These are phyloP conservation scores for Annulohypoxylon truncatum DNA, from an alignment of 2,329 filamentous ascomycete genomes.

Conservation along the genomic window DNA sequence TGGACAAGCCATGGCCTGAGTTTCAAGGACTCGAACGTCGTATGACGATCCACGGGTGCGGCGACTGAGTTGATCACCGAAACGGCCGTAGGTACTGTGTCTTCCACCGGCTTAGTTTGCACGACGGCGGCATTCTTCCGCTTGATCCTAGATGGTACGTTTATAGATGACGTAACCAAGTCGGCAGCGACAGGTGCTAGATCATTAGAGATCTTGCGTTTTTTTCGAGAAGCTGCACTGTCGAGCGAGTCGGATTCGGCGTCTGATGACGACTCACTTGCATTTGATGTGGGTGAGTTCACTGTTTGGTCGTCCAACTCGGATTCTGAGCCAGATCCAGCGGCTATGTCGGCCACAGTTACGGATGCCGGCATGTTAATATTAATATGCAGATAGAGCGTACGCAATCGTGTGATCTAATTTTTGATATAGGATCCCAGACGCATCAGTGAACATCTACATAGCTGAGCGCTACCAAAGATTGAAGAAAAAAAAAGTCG, in stretches of 20 bases:
- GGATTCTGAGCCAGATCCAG: conserved; percentile 43
- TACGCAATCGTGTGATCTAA: conserved; percentile 12
- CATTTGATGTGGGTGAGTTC: conserved; percentile 39
- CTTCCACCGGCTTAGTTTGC: conserved; percentile 33
- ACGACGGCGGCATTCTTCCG: conserved; percentile 47
- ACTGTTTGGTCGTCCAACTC: conserved; percentile 43
- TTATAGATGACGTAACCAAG: conserved; percentile 57
- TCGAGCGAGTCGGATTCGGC: conserved; percentile 62
- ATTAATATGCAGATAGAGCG: conserved; percentile 21
- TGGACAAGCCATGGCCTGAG: conserved; percentile 89
- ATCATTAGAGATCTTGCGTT: conserved; percentile 46
- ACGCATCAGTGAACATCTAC: conserved; percentile 19
- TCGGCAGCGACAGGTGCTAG: conserved; percentile 51
- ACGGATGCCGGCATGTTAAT: conserved; percentile 37
- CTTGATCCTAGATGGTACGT: conserved; percentile 66
- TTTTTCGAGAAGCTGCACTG: conserved; percentile 53
- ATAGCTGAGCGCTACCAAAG: conserved; percentile 23
- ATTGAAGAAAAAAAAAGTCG: conserved; percentile 23
- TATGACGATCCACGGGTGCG: conserved; percentile 62
- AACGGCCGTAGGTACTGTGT: conserved; percentile 31
- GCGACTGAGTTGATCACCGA: conserved; percentile 49
- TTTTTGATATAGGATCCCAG: conserved; percentile 12
- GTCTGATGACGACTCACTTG: conserved; percentile 34
- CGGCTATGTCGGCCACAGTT: conserved; percentile 23
- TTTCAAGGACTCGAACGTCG: conserved; percentile 77